Percentiles rank a stretch among this genome's conserved stretches.
phyloP scores from a whole-genome alignment of 2,329 filamentous ascomycete species.

The Aureobasidium lini region DNA sequence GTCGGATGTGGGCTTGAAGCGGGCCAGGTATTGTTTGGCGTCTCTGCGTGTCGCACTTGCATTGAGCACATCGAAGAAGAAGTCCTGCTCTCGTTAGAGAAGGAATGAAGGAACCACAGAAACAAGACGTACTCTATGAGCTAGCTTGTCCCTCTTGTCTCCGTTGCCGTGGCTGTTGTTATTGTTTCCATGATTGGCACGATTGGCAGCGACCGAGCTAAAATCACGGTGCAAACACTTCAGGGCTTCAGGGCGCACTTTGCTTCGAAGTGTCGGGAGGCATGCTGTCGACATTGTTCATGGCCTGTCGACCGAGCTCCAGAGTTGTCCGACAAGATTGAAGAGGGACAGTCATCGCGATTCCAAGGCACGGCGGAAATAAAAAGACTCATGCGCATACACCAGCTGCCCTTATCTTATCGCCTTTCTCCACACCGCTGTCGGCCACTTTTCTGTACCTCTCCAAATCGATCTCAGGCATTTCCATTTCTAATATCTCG shows the following conservation, averaged over 20 bases:
- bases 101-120: background rate
- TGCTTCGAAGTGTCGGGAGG: constrained; percentile 10
- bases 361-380: background rate
- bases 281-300: constrained; percentile 13
- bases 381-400: constrained; percentile 3
- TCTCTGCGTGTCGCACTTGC: constrained; percentile 89
- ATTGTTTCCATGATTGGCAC: background rate
- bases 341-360: background rate
- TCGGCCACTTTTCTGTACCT: background rate
- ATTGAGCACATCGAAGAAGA: constrained; percentile 78
- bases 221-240: constrained; percentile 6
- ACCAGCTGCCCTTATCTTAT: constrained; percentile 5
- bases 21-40: constrained; percentile 83
- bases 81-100: constrained; percentile 44
- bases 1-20: constrained; percentile 52
- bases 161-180: background rate
- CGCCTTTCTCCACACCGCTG: background rate
- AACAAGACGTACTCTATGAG: background rate
- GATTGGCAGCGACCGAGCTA: background rate
- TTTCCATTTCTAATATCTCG: background rate
- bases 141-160: constrained; percentile 13
- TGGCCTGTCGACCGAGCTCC: background rate
- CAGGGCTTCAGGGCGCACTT: background rate
- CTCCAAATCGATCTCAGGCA: background rate
- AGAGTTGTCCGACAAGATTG: background rate